Percentiles rank a stretch among this genome's conserved stretches.
Evolutionary conservation across 2,329 filamentous ascomycete species (phyloP).

Genomic region (Pseudogymnoascus sp.): DNA sequence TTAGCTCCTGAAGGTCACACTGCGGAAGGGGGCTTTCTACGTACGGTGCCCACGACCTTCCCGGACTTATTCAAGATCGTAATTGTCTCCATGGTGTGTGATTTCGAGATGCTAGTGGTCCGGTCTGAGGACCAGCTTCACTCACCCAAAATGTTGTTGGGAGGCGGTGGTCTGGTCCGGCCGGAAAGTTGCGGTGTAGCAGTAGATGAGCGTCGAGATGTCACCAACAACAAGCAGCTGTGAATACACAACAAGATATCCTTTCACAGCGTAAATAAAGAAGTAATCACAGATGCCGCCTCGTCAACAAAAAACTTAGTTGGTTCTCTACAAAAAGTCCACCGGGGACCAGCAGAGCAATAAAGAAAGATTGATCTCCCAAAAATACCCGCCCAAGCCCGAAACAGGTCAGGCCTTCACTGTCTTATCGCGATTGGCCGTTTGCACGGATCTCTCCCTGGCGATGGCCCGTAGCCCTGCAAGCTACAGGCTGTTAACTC

Average conservation of each 20-base stretch:
- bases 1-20: constrained; percentile 15
- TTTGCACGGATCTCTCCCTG: constrained; percentile 5
- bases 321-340: not conserved
- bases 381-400: constrained; percentile 7
- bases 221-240: not conserved
- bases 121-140: not conserved
- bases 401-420: constrained; percentile 5
- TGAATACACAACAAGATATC: not conserved
- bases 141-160: not conserved
- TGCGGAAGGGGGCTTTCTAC: constrained; percentile 26
- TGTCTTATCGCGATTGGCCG: constrained; percentile 9
- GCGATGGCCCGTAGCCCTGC: not conserved
- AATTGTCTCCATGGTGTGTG: constrained; percentile 59
- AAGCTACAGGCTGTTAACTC: constrained; percentile 3
- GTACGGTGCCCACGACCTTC: constrained; percentile 80
- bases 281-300: not conserved
- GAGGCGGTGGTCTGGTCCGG: not conserved
- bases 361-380: not conserved
- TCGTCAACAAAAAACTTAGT: not conserved
- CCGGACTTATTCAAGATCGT: constrained; percentile 87
- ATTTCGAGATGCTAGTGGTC: not conserved
- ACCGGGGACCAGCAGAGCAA: not conserved
- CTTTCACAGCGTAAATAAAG: not conserved
- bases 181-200: not conserved
- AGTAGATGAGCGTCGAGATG: not conserved